These are phyloP conservation scores for Grosmannia serpens DNA, from an alignment of 2,329 filamentous ascomycete genomes.

Conservation along the genomic window DNA sequence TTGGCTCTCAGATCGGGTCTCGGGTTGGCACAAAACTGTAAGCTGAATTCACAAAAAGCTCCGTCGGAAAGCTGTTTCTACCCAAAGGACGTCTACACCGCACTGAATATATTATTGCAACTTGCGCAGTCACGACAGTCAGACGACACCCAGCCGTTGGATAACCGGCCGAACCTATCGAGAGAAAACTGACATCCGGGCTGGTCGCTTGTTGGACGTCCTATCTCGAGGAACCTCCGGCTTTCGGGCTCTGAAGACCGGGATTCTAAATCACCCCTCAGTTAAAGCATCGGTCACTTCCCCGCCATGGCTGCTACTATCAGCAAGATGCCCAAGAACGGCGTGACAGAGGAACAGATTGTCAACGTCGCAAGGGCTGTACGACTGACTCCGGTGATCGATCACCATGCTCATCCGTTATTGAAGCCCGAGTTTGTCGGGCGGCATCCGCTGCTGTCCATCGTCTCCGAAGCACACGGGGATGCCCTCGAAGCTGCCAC, in stretches of 20 bases:
- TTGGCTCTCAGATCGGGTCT: background rate
- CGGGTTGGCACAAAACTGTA: too few relatives aligned
- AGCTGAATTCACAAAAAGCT: background rate
- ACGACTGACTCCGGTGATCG: conserved; percentile 51
- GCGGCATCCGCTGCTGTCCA: conserved; percentile 40
- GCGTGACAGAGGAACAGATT: conserved; percentile 13
- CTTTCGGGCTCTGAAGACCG: background rate
- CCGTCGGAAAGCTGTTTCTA: background rate
- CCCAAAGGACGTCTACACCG: background rate
- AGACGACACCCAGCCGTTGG: background rate
- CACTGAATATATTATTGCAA: too few relatives aligned
- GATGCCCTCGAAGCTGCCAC: conserved; percentile 51
- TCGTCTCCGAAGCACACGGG: conserved; percentile 63
- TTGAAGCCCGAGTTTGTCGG: conserved; percentile 38
- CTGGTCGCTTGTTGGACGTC: background rate
- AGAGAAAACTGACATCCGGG: too few relatives aligned
- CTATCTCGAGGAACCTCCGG: background rate
- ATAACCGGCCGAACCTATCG: too few relatives aligned
- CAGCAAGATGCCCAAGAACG: background rate
- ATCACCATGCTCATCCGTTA: conserved; percentile 62
- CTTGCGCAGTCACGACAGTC: background rate
- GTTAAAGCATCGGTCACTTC: background rate
- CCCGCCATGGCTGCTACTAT: background rate
- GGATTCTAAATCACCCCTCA: background rate
- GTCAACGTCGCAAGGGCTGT: conserved; percentile 29